Evolutionary conservation across 208 protist genomes (phyloP).

Genomic region (Acanthamoeba divionensis): DNA sequence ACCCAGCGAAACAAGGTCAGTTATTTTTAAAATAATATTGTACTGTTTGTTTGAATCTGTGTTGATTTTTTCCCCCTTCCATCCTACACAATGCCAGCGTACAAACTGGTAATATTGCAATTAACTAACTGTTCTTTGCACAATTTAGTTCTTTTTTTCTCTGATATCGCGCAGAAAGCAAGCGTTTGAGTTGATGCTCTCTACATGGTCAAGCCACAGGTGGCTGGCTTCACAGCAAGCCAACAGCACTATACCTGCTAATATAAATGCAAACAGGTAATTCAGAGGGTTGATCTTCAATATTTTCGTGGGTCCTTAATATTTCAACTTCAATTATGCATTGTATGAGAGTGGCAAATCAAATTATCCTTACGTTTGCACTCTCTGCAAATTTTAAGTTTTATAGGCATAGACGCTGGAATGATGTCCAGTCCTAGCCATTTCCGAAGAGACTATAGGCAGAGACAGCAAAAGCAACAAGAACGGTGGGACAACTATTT

Average conservation of each 20-base stretch:
- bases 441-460: background rate
- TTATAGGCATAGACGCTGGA: background rate
- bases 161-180: background rate
- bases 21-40: no score
- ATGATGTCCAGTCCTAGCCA: background rate
- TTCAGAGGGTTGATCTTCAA: no score
- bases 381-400: background rate
- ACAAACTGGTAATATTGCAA: background rate
- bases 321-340: background rate
- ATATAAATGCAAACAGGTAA: background rate
- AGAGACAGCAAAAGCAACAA: background rate
- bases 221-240: background rate
- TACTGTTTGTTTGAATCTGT: background rate
- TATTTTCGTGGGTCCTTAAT: background rate
- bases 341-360: background rate
- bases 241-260: background rate
- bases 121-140: background rate
- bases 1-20: background rate
- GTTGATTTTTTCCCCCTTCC: background rate
- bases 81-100: background rate
- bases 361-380: background rate
- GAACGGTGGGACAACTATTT: conserved; percentile 1
- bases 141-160: background rate
- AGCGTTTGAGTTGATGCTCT: background rate
- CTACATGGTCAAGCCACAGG: background rate